Evolutionary conservation across 371 early-diverging fungal species (phyloP).

Genomic region (Enterospora canceri): DNA sequence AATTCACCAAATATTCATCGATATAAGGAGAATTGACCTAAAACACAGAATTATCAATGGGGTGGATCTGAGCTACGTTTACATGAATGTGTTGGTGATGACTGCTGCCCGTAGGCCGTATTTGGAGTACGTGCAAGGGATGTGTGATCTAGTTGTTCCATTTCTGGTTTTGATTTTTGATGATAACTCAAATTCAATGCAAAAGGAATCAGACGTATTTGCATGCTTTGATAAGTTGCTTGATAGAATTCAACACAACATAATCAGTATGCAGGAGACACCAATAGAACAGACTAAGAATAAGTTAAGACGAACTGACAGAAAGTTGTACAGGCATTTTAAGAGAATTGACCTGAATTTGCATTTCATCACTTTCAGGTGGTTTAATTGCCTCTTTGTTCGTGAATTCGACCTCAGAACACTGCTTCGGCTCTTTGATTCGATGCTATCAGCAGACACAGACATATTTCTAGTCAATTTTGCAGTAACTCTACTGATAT

Average conservation of each 20-base stretch:
- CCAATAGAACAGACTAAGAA: conserved; percentile 22
- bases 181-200: not conserved
- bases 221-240: conserved; percentile 81
- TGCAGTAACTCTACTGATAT: conserved; percentile 80
- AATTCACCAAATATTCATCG: conserved; percentile 46
- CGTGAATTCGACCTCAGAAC: conserved; percentile 71
- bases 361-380: conserved; percentile 89
- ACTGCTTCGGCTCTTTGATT: conserved; percentile 90
- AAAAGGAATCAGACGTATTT: conserved; percentile 71
- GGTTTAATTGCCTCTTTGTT: conserved; percentile 95
- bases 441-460: conserved; percentile 67
- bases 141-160: conserved; percentile 86
- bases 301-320: conserved; percentile 30
- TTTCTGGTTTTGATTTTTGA: conserved; percentile 73
- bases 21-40: conserved; percentile 32
- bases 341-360: conserved; percentile 74
- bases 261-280: conserved; percentile 23
- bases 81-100: conserved; percentile 34
- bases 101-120: conserved; percentile 61
- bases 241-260: conserved; percentile 71
- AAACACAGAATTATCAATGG: conserved; percentile 3
- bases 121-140: conserved; percentile 94
- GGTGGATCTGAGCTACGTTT: conserved; percentile 34
- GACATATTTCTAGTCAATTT: conserved; percentile 85
- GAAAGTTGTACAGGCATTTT: conserved; percentile 58